These are phyloP conservation scores for Litchi chinensis DNA, from an alignment of 345 rosid genomes.

Conservation along the genomic window DNA sequence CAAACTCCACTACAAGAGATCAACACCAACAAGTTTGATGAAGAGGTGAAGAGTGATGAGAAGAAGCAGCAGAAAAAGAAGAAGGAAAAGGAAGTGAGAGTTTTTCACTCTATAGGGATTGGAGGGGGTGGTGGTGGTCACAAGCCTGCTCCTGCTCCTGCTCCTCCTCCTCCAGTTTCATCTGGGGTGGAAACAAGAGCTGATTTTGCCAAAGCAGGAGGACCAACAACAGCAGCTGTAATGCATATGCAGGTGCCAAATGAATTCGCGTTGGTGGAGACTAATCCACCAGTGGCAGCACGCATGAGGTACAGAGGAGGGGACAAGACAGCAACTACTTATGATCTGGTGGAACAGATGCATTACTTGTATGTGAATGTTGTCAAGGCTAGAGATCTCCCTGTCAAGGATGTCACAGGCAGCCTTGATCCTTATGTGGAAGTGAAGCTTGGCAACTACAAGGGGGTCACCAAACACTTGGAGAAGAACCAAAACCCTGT, in stretches of 20 bases:
- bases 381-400: conserved; percentile 89
- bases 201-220: conserved; percentile 51
- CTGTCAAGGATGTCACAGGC: conserved; percentile 81
- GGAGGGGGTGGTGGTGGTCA: conserved; percentile 18
- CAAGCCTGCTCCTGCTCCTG: conserved; percentile 21
- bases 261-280: conserved; percentile 72
- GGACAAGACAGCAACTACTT: conserved; percentile 75
- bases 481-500: conserved; percentile 85
- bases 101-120: conserved; percentile 78
- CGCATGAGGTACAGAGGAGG: conserved; percentile 61
- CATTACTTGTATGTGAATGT: conserved; percentile 82
- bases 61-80: conserved; percentile 40
- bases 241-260: conserved; percentile 69
- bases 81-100: conserved; percentile 66
- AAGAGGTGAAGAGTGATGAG: conserved; percentile 26
- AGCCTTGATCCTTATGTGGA: conserved; percentile 94
- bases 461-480: conserved; percentile 71
- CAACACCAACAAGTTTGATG: conserved; percentile 28
- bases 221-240: conserved; percentile 38
- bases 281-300: conserved; percentile 84
- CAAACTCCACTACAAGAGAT: conserved; percentile 34
- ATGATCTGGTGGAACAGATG: conserved; percentile 95
- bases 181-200: conserved; percentile 43
- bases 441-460: conserved; percentile 93
- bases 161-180: conserved; percentile 35